Percentiles rank a stretch among this genome's conserved stretches.
Evolutionary conservation across 345 rosid species (phyloP).

Genomic region (Erysimum cheiranthoides): DNA sequence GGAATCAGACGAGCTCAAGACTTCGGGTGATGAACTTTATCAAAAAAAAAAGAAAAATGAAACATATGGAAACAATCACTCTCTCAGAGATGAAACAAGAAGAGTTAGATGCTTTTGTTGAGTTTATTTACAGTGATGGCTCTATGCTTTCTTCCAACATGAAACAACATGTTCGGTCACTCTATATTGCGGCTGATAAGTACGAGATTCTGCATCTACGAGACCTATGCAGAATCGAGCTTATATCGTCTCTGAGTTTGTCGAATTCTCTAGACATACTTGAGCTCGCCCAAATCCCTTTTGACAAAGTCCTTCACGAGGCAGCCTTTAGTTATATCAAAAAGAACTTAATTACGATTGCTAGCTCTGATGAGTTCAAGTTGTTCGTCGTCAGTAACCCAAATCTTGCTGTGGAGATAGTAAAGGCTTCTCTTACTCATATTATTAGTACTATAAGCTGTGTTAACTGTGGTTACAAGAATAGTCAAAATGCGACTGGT

Average conservation of each 20-base stretch:
- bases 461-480: neutral
- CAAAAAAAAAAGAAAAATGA: no score
- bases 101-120: neutral
- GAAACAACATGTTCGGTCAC: neutral
- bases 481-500: no score
- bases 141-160: neutral
- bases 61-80: neutral
- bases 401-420: neutral
- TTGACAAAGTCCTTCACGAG: neutral
- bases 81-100: neutral
- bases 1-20: no score
- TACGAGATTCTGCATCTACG: neutral
- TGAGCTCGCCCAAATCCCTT: neutral
- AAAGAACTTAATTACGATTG: neutral
- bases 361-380: neutral
- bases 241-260: neutral
- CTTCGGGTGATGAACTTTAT: no score
- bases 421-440: neutral
- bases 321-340: neutral
- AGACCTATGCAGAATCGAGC: neutral
- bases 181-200: neutral
- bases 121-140: neutral
- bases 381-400: neutral
- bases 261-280: neutral
- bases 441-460: neutral